phyloP scores from a whole-genome alignment of 1,284 basidiomycete species.

The Wolfiporia cocos region DNA sequence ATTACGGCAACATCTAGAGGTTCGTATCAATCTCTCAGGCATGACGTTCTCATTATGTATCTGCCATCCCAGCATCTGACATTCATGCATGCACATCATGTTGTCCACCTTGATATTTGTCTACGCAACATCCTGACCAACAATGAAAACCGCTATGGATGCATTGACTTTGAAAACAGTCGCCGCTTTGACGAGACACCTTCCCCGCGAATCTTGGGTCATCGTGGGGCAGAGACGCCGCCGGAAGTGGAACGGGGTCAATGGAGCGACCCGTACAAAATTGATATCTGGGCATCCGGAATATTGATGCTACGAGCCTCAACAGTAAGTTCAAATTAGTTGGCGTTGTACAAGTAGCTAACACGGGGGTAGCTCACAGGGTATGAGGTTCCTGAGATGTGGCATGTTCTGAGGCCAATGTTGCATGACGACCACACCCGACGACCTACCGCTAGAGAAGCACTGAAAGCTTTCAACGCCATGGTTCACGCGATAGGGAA shows the following conservation, averaged over 20 bases:
- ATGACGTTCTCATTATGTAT: conserved; percentile 3
- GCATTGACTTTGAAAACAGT: conserved; percentile 70
- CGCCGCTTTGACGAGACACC: conserved; percentile 37
- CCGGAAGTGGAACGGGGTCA: conserved; percentile 57
- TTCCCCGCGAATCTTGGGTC: conserved; percentile 34
- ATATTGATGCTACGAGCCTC: conserved; percentile 56
- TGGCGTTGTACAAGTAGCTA: no score
- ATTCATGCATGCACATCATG: conserved; percentile 61
- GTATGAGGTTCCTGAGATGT: conserved; percentile 49
- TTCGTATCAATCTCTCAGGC: conserved; percentile 18
- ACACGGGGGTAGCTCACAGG: conserved; percentile 39
- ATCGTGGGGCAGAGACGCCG: conserved; percentile 58
- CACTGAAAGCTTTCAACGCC: conserved; percentile 44
- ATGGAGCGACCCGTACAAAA: conserved; percentile 54
- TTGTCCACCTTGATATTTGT: conserved; percentile 70
- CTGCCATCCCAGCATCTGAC: conserved; percentile 42
- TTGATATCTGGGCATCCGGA: conserved; percentile 66
- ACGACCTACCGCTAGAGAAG: conserved; percentile 43
- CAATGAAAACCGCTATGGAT: conserved; percentile 55
- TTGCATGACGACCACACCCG: conserved; percentile 40
- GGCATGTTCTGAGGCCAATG: conserved; percentile 50
- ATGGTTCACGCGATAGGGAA: conserved; percentile 32
- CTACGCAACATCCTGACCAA: conserved; percentile 62
- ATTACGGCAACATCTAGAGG: conserved; percentile 64
- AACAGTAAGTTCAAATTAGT: conserved; percentile 57